A percentile compares a stretch with the other conserved stretches of the same genome.
Evolutionary conservation across 331 rosid genomes (phyloP).

Genomic region (Acacia concinna): DNA sequence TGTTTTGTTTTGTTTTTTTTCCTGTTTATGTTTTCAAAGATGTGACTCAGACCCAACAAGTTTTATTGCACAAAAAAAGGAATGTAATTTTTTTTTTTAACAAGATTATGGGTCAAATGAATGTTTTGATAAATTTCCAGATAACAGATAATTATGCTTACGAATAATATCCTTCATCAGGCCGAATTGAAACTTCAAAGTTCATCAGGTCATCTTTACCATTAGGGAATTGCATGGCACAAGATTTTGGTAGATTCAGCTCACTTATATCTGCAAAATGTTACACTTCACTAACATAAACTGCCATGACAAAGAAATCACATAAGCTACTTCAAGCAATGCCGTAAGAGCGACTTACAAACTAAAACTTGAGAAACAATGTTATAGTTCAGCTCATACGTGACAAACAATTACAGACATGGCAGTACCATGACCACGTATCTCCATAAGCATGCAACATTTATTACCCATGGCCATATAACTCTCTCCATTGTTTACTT

Average conservation of each 20-base stretch:
- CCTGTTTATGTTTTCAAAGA: background rate
- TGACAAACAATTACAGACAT: background rate
- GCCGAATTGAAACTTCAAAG: conserved; percentile 74
- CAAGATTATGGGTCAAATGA: background rate
- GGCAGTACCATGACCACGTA: conserved; percentile 16
- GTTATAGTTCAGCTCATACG: background rate
- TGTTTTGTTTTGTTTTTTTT: background rate
- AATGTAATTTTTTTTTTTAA: background rate
- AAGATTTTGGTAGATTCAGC: conserved; percentile 71
- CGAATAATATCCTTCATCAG: conserved; percentile 74
- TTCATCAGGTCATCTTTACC: conserved; percentile 83
- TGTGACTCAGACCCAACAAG: background rate
- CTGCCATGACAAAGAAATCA: background rate
- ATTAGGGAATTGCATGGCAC: conserved; percentile 64
- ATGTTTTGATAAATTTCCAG: background rate
- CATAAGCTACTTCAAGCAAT: background rate
- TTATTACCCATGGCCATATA: conserved; percentile 3
- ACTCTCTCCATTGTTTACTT: background rate
- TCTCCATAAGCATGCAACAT: background rate
- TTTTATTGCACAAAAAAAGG: background rate
- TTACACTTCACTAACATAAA: conserved; percentile 25
- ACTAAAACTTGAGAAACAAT: background rate
- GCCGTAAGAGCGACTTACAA: background rate
- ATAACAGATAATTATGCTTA: conserved; percentile 35
- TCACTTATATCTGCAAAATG: conserved; percentile 68